These are phyloP conservation scores for Forsythia suspensa DNA, from an alignment of 257 asterid genomes.

Conservation along the genomic window DNA sequence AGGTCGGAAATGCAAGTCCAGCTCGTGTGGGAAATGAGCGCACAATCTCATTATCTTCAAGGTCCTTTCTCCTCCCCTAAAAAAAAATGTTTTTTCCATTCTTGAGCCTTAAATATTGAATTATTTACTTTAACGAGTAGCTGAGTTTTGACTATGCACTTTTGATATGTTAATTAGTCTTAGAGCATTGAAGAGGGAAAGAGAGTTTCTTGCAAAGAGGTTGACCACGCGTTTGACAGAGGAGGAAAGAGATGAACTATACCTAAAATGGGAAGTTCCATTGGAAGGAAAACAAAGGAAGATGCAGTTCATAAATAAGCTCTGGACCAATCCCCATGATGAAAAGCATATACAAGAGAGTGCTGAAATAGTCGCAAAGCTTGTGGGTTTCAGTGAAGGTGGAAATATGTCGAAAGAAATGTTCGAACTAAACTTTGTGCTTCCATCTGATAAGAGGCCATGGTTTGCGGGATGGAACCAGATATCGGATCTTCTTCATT, in stretches of 20 bases:
- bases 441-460: conserved; percentile 77
- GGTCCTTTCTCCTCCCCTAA: conserved; percentile 41
- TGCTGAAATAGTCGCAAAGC: conserved; percentile 86
- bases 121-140: not conserved
- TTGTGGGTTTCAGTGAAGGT: conserved; percentile 75
- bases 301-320: conserved; percentile 75
- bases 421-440: conserved; percentile 87
- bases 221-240: conserved; percentile 62
- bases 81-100: not conserved
- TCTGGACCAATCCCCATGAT: conserved; percentile 78
- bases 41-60: conserved; percentile 70
- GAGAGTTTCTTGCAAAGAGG: conserved; percentile 88
- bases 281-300: conserved; percentile 82
- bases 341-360: conserved; percentile 73
- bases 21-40: conserved; percentile 72
- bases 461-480: conserved; percentile 93
- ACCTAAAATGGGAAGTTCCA: conserved; percentile 89
- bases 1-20: conserved; percentile 81
- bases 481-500: conserved; percentile 74
- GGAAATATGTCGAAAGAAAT: conserved; percentile 86
- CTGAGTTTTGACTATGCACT: not conserved
- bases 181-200: conserved; percentile 75
- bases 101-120: not conserved
- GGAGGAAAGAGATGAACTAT: conserved; percentile 79
- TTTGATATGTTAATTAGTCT: conserved; percentile 41